Base-by-base conservation (phyloP, 2,329 filamentous ascomycete genomes). In the Talaromyces islandicus region DNA sequence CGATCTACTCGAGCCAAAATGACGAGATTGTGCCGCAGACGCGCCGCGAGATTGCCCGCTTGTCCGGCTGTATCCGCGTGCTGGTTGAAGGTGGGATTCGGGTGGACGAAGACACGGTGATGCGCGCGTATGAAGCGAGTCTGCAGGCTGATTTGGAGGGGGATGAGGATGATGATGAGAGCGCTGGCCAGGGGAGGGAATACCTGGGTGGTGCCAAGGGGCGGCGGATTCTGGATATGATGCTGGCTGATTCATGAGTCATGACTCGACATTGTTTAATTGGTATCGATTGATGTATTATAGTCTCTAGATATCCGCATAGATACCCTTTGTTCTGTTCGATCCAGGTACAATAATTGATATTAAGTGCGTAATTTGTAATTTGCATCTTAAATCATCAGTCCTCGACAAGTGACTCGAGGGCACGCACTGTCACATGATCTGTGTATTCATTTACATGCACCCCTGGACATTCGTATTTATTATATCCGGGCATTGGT, bases 1-100 rank as follows among this genome's bases (percentile, higher is more conserved):
- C 88, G 58, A 91, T 96, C 67, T 99, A 99, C 77, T 94, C 90
- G 59, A 95, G 90, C 71, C 92, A 97, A 78, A 99, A 99, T 72
- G 93, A 97, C 72, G 83, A 85, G 60, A 92, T 99, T 64, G 80
- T 85, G 24, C 78, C 85, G 2, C 85, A 86, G 55, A 93, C 91
- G 17, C 86, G 94, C 80, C 85, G 88, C 63, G 94, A 97, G 80
- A 97, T 99, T 75, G 87, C 91, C 17, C 82, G 92, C 61, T 82
- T 97, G 52, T 83, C 89, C 38, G 90, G 90, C 24, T 89, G 94
- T 60, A 89, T 99, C 59, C 84, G 87, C 60, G 88, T 91, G 1
- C 77, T 99, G 61, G 90, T 96, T 1, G 89, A 95, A 72, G 86
- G 88, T 51, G 90, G 91, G 0, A 78, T 94, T 50, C 85, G 87